Base-by-base conservation (phyloP, 2,329 filamentous ascomycete species). In the Colletotrichum spinosum region DNA sequence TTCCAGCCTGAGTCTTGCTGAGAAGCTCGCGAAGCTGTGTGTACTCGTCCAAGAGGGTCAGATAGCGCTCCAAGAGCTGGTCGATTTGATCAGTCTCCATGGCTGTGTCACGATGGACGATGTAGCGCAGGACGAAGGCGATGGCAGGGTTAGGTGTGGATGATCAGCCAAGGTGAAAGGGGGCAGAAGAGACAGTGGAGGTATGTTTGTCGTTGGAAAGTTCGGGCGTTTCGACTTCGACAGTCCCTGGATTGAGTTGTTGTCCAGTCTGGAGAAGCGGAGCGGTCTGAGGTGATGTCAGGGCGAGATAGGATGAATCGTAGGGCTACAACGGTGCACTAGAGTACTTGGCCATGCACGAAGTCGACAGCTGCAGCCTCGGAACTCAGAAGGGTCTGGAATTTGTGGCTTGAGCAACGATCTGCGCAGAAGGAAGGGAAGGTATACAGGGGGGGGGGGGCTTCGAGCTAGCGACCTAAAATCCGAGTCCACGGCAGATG, bases 1-100 rank as follows among this genome's bases (percentile, higher is more conserved):
- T 83, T 55, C 79, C 78, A 17, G 84, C 79, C 68, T 92, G 85
- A 17, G 86, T 77, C 11, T 75, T 72, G 48, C 81, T 80, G 42
- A 94, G 82, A 48, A 83, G 74, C 34, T 79, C 73, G 65, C 87
- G 86, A 3, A 91, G 83, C 17, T 76, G 75, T 11, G 87, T 86
- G 79, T 94, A 94, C 71, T 88, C 80, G 74, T 94, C 84, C 1
- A 94, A 79, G 2, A 91, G 82, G 58, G 74, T 67, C 9, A 95
- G 86, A 73, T 94, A 93, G 39, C 81, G 84, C 75, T 86, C 84
- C 33, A 93, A 81, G 35, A 93, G 83, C 54, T 72, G 68, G 74
- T 94, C 91, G 60, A 94, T 86, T 38, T 76, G 72, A 54, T 79
- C 71, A 7, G 66, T 59, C 38, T 65, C 53, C 62, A 56, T 50